phyloP scores from a whole-genome alignment of 2,329 filamentous ascomycete species.

The Ophiosphaerella narmari region DNA sequence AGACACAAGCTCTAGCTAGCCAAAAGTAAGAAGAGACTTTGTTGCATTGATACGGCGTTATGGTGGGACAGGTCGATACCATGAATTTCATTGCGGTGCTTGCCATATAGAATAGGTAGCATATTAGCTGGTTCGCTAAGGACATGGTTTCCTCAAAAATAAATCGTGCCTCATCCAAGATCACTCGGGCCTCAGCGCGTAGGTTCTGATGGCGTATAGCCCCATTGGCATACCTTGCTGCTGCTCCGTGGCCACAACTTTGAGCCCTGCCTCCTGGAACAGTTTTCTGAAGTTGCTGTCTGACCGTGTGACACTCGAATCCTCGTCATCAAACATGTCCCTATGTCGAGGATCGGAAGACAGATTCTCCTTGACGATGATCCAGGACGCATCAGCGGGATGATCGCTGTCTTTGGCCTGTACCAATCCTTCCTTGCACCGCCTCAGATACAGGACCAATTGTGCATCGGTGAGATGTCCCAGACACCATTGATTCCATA shows the following conservation, averaged over 20 bases:
- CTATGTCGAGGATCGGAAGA: slow-evolving; percentile 55
- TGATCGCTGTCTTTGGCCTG: slow-evolving; percentile 37
- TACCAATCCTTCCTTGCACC: slow-evolving; percentile 60
- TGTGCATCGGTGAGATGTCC: slow-evolving; percentile 79
- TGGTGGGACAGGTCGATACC: slow-evolving; percentile 1
- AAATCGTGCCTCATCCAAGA: background rate
- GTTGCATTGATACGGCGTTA: slow-evolving; percentile 3
- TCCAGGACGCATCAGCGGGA: slow-evolving; percentile 51
- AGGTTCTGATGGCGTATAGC: slow-evolving; percentile 76
- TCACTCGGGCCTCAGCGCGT: slow-evolving; percentile 68
- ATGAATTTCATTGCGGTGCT: background rate
- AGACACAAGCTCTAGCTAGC: slow-evolving; percentile 5
- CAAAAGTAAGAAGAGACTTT: slow-evolving; percentile 1
- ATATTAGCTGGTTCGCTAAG: too few species aligned
- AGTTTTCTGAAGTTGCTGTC: slow-evolving; percentile 72
- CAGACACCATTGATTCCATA: slow-evolving; percentile 92
- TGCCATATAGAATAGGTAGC: background rate
- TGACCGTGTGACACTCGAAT: slow-evolving; percentile 77
- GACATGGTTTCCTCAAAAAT: background rate
- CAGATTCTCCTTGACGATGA: slow-evolving; percentile 83
- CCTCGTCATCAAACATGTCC: slow-evolving; percentile 75
- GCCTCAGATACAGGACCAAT: slow-evolving; percentile 67
- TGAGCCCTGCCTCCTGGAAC: slow-evolving; percentile 71
- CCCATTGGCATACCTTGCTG: slow-evolving; percentile 68
- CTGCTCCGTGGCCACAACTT: slow-evolving; percentile 51